Base-by-base conservation (phyloP, 495 filamentous ascomycete species). In the Lophiostoma macrostomum region DNA sequence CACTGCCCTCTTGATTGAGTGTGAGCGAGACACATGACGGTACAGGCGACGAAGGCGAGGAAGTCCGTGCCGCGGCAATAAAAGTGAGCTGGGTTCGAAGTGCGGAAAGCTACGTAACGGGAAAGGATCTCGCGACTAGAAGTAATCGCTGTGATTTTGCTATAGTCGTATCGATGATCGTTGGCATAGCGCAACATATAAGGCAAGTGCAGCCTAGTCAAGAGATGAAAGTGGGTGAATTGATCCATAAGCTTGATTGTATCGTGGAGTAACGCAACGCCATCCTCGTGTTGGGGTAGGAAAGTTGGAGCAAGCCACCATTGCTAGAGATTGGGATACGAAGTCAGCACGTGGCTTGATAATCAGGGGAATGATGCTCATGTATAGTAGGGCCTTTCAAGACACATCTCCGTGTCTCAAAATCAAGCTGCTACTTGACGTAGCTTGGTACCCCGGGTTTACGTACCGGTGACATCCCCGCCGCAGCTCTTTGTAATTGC, bases 11-110 rank as follows among this genome's bases (percentile, higher is more conserved):
- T 30, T 16, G 32, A 51, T 13, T 67, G 53, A 3, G 71, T 22
- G 42, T 73, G 70, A 11, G 68, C 68, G n/a, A 60, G 56, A 31
- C 58, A 41, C 18, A 74, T 60, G 1, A 68, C 63, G 41, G 68
- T 64, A 34, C 58, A 58, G 0, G 68, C 71, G 25, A 67, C 61
- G 10, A 73, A 47, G 5, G 66, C 67, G 36, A 69, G 51, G 41
- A 67, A 73, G 56, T 71, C 69, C 22, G 65, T 36, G 4, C 36
- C 39, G 14, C 60, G 69, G 37, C 62, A 71, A 57, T 53, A 60
- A 27, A 28, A 30, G 16, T 19, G 25, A 13, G 24, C 40, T 12
- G 31, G 53, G 28, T 67, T 61, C 44, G 56, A 61, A 47, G 22
- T 54, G 16, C 53, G 62, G 37, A 64, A 63, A 1, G 35, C 14